A percentile compares a stretch with the other conserved stretches of the same genome.
Evolutionary conservation across 2,329 filamentous ascomycete genomes (phyloP).

Genomic region (Zalaria sp.): DNA sequence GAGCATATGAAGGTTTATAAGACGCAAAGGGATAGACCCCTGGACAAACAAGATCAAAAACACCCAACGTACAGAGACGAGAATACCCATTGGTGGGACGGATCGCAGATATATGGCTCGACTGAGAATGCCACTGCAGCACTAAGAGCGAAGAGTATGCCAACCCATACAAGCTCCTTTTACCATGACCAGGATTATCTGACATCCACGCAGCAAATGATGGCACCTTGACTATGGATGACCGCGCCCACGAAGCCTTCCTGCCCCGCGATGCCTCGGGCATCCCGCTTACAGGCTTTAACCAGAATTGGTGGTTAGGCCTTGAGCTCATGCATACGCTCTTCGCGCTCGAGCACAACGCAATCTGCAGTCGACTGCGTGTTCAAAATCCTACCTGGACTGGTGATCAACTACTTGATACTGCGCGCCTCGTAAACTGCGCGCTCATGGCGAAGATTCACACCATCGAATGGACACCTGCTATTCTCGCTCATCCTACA

Average conservation of each 20-base stretch:
- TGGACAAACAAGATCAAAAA: constrained; percentile 22
- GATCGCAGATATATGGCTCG: constrained; percentile 32
- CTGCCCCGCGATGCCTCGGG: constrained; percentile 25
- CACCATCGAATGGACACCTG: constrained; percentile 36
- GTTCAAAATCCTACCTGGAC: constrained; percentile 23
- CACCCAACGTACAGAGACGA: constrained; percentile 28
- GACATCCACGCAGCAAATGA: constrained; percentile 11
- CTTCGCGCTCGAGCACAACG: constrained; percentile 33
- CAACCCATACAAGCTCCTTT: neutral
- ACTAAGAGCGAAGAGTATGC: constrained; percentile 17
- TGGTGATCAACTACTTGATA: constrained; percentile 30
- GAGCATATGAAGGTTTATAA: constrained; percentile 23
- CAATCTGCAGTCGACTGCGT: constrained; percentile 26
- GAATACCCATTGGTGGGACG: constrained; percentile 34
- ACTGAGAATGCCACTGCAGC: constrained; percentile 21
- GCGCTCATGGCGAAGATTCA: constrained; percentile 37
- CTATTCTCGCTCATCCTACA: constrained; percentile 30
- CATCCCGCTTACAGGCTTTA: constrained; percentile 28
- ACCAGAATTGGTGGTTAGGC: constrained; percentile 33
- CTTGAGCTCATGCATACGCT: constrained; percentile 33
- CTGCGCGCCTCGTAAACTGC: constrained; percentile 29
- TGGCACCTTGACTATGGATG: constrained; percentile 25
- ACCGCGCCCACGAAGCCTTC: constrained; percentile 20
- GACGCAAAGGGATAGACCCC: constrained; percentile 20
- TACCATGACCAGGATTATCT: neutral